Evolutionary conservation across 352 stramenopile species (phyloP).

Genomic region (Pythium sp.): DNA sequence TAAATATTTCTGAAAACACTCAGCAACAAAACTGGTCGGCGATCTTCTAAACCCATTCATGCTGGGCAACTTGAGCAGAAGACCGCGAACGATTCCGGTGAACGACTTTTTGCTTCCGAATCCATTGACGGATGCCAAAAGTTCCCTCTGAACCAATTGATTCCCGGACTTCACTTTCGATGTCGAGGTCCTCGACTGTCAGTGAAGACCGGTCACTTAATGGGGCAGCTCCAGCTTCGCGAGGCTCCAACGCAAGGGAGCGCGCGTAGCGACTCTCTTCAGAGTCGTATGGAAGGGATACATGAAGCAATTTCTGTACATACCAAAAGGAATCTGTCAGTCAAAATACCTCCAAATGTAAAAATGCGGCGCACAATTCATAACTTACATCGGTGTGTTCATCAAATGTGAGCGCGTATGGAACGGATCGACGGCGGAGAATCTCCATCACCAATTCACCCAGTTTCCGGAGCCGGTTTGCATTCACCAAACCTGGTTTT

Average conservation of each 20-base stretch:
- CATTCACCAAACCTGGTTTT: conserved; percentile 63
- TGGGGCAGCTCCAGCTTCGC: conserved; percentile 61
- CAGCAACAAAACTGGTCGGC: background rate
- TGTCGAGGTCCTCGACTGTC: conserved; percentile 58
- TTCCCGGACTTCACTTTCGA: conserved; percentile 75
- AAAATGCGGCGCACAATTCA: background rate
- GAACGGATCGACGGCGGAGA: conserved; percentile 62
- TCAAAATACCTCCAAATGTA: background rate
- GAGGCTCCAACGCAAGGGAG: conserved; percentile 70
- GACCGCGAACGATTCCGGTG: conserved; percentile 73
- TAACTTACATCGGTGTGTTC: conserved; percentile 58
- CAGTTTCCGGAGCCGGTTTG: conserved; percentile 66
- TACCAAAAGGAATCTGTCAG: background rate
- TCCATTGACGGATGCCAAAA: conserved; percentile 79
- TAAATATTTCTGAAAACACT: conserved; percentile 9
- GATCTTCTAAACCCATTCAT: conserved; percentile 71
- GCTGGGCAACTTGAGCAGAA: conserved; percentile 37
- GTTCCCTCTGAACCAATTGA: conserved; percentile 74
- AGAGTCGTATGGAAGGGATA: conserved; percentile 59
- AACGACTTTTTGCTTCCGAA: conserved; percentile 82
- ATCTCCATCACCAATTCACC: conserved; percentile 79
- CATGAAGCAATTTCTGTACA: conserved; percentile 63
- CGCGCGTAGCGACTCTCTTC: conserved; percentile 78
- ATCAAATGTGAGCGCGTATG: conserved; percentile 63
- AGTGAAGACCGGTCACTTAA: conserved; percentile 54